Percentiles rank a stretch among this genome's conserved stretches.
These are phyloP conservation scores for Phragmites australis DNA, from an alignment of 176 grass and related monocot genomes.

Conservation along the genomic window DNA sequence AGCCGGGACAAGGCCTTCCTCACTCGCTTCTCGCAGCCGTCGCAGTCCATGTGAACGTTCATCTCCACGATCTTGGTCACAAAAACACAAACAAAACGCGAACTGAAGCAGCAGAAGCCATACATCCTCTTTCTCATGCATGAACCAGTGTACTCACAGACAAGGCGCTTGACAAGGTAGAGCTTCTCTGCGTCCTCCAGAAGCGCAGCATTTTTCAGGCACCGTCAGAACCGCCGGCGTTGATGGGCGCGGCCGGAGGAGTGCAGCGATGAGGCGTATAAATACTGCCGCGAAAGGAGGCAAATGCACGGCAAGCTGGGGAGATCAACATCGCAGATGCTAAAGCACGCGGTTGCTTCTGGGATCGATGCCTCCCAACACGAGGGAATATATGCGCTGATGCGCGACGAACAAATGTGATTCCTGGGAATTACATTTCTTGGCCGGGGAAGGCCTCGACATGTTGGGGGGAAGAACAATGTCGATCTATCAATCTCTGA, in stretches of 20 bases:
- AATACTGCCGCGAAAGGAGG: not conserved
- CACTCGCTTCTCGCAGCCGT: conserved; percentile 69
- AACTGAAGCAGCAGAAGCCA: not conserved
- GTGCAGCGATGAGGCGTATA: conserved; percentile 16
- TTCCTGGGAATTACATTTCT: not conserved
- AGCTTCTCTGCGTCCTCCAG: conserved; percentile 43
- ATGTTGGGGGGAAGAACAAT: conserved; percentile 19
- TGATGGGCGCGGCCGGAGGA: not conserved
- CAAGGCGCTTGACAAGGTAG: conserved; percentile 46
- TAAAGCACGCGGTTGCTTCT: not conserved
- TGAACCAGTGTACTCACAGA: conserved; percentile 59
- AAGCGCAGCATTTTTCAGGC: conserved; percentile 49
- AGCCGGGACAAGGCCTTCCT: conserved; percentile 70
- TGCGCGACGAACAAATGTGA: not conserved
- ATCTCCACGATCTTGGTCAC: conserved; percentile 71
- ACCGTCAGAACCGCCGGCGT: not conserved
- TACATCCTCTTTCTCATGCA: not conserved
- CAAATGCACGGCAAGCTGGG: not conserved
- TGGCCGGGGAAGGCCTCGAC: not conserved
- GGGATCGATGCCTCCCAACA: conserved; percentile 29
- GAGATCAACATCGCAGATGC: not conserved
- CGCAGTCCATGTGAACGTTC: conserved; percentile 93
- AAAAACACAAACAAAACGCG: not conserved
- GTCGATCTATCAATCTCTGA: not conserved
- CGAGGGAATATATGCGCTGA: not conserved